Evolutionary conservation across 2,329 filamentous ascomycete species (phyloP).

Genomic region (Diaporthe capsici): DNA sequence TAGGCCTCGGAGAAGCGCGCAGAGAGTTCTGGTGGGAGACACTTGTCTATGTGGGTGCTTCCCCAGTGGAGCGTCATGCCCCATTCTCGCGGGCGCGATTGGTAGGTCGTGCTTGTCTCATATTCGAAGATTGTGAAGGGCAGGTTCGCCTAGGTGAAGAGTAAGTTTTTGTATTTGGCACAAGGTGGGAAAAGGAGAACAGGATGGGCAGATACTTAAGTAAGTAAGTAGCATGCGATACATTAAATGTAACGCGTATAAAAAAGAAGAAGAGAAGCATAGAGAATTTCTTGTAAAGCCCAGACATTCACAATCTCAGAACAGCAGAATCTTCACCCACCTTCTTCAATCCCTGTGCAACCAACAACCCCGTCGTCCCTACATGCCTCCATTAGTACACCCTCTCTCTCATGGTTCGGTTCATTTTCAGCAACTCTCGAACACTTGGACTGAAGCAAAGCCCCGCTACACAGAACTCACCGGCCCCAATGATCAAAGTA

Average conservation of each 20-base stretch:
- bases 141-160: neutral
- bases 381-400: neutral
- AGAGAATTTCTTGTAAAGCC: neutral
- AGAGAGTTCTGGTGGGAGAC: neutral
- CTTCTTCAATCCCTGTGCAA: neutral
- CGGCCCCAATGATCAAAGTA: neutral
- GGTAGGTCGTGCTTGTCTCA: neutral
- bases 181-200: neutral
- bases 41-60: neutral
- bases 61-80: neutral
- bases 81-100: neutral
- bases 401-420: neutral
- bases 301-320: neutral
- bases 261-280: neutral
- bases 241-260: neutral
- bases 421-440: neutral
- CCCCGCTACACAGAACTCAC: neutral
- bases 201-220: neutral
- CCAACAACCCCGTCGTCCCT: neutral
- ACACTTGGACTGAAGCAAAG: neutral
- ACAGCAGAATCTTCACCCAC: neutral
- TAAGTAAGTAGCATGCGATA: neutral
- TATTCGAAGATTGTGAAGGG: neutral
- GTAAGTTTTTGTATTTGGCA: neutral
- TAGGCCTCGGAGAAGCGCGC: neutral